A percentile compares a stretch with the other conserved stretches of the same genome.
These are phyloP conservation scores for Strobilomyces confusus DNA, from an alignment of 768 basidiomycete species.

Conservation along the genomic window DNA sequence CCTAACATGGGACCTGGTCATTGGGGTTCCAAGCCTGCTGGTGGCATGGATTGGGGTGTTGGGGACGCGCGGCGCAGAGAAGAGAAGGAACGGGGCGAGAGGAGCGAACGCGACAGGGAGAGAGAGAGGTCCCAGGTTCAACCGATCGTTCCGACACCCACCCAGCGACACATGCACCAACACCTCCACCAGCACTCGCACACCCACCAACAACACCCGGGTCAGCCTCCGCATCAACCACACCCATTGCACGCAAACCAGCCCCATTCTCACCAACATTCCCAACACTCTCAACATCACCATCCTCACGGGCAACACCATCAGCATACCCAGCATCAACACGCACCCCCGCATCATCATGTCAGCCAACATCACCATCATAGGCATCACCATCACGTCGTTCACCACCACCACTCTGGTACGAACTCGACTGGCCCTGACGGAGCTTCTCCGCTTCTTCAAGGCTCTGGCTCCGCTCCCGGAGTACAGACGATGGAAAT, in stretches of 20 bases:
- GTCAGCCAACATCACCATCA: conserved; percentile 51
- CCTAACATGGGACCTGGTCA: conserved; percentile 15
- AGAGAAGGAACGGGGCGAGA: conserved; percentile 26
- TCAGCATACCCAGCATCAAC: conserved; percentile 33
- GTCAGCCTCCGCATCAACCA: conserved; percentile 20
- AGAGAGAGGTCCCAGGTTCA: conserved; percentile 30
- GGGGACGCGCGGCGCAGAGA: conserved; percentile 37
- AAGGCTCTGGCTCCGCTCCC: conserved; percentile 34
- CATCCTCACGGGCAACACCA: conserved; percentile 29
- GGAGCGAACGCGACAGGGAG: conserved; percentile 27
- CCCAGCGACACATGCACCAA: conserved; percentile 33
- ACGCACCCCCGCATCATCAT: conserved; percentile 41
- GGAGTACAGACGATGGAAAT: conserved; percentile 46
- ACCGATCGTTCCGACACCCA: conserved; percentile 17
- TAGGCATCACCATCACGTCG: conserved; percentile 36
- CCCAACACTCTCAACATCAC: conserved; percentile 27
- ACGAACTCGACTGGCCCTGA: conserved; percentile 24
- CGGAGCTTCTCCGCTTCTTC: conserved; percentile 31
- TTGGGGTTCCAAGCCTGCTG: conserved; percentile 33
- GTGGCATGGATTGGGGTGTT: conserved; percentile 29
- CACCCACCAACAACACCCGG: conserved; percentile 30
- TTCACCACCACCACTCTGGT: conserved; percentile 48
- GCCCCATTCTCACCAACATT: conserved; percentile 32
- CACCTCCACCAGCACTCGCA: conserved; percentile 32
- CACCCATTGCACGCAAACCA: conserved; percentile 28